A percentile compares a stretch with the other conserved stretches of the same genome.
phyloP scores from a whole-genome alignment of 257 asterid species.

The Solanum neorickii region DNA sequence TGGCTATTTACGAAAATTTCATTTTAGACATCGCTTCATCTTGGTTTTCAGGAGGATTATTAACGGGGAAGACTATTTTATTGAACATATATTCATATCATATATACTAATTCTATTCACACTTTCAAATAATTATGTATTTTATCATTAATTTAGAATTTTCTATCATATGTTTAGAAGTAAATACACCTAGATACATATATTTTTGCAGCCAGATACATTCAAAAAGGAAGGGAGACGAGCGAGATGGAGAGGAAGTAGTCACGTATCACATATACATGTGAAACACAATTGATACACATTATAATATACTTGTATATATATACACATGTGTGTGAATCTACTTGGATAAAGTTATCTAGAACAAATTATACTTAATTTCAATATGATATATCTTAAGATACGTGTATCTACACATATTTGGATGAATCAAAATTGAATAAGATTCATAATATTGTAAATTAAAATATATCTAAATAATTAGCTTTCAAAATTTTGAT shows the following conservation, averaged over 20 bases:
- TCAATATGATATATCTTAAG: neutral
- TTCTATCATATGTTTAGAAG: no score
- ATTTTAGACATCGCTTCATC: neutral
- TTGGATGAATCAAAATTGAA: no score
- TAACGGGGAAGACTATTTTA: neutral
- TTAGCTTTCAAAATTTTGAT: no score
- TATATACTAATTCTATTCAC: no score
- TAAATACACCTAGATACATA: neutral
- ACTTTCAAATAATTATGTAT: no score
- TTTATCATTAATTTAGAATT: no score
- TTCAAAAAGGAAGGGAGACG: neutral
- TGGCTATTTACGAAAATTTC: neutral
- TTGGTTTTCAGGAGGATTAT: neutral
- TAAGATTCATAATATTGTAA: neutral
- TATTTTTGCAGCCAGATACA: no score
- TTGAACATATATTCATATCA: neutral
- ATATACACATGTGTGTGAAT: no score
- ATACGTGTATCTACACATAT: no score
- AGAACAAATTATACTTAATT: no score
- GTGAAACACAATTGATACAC: neutral
- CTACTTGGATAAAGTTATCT: neutral
- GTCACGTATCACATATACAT: neutral
- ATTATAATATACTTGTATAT: no score
- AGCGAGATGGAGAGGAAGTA: no score
- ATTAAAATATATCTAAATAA: neutral